Conservation (phyloP, 2,329 filamentous ascomycete species). For the Escovopsis sp. region DNA sequence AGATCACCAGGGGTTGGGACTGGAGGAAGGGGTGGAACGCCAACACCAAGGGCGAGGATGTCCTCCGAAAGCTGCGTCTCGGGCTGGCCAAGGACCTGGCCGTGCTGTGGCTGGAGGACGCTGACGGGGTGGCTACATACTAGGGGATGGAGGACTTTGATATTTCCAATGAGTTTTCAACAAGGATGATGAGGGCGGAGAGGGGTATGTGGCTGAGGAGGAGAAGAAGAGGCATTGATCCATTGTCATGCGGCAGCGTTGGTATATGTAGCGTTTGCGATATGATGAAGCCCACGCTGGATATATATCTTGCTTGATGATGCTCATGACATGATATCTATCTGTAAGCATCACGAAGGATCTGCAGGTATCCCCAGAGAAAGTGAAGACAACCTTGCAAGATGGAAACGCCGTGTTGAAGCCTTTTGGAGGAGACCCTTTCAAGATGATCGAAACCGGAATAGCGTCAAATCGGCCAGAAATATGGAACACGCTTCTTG, state of each 20-base stretch:
- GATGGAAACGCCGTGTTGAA: too few relatives aligned
- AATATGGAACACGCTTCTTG: too few relatives aligned
- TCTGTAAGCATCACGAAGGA: too few relatives aligned
- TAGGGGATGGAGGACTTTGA: slow-evolving; percentile 8
- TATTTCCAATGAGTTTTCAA: too few relatives aligned
- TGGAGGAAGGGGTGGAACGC: slow-evolving; percentile 65
- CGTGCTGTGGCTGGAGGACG: slow-evolving; percentile 52
- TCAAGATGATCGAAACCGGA: background rate
- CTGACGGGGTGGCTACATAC: slow-evolving; percentile 37
- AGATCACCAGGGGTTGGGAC: slow-evolving; percentile 53
- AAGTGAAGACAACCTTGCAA: too few relatives aligned
- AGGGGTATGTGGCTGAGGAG: background rate
- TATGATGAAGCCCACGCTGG: background rate
- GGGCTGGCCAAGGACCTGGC: slow-evolving; percentile 63
- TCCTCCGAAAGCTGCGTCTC: slow-evolving; percentile 58
- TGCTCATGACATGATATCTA: too few relatives aligned
- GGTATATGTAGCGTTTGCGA: background rate
- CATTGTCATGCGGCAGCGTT: too few relatives aligned
- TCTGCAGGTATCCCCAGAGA: too few relatives aligned
- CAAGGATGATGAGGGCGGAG: background rate
- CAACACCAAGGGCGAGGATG: slow-evolving; percentile 47
- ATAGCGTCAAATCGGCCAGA: too few relatives aligned
- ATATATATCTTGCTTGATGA: too few relatives aligned
- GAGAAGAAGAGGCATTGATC: too few relatives aligned
- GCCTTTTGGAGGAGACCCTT: too few relatives aligned